A percentile compares a stretch with the other conserved stretches of the same genome.
Conservation (phyloP, 495 filamentous ascomycete species). For the Xylaria longipes region DNA sequence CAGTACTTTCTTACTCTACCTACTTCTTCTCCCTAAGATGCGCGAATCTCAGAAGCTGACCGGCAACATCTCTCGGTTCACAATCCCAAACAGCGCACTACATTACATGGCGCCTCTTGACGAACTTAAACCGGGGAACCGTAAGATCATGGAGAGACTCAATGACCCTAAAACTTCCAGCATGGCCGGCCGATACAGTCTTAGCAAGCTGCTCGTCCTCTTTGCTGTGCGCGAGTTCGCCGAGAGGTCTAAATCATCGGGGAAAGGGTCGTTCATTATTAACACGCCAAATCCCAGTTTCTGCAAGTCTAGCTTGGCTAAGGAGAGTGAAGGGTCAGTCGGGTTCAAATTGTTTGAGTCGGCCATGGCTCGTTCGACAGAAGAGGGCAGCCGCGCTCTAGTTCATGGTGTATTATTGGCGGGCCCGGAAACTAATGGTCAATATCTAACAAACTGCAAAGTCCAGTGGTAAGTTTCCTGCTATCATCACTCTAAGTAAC, state of each 20-base stretch:
- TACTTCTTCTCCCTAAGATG: constrained; percentile 50
- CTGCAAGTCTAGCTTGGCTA: constrained; percentile 27
- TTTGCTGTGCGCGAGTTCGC: constrained; percentile 20
- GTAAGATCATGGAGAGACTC: constrained; percentile 21
- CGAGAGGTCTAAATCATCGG: constrained; percentile 13
- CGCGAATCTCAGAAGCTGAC: constrained; percentile 37
- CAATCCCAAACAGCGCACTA: constrained; percentile 27
- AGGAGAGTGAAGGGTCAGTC: constrained; percentile 10
- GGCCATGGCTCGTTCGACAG: constrained; percentile 45
- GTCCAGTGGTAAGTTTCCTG: constrained; percentile 33
- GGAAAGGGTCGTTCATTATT: constrained; percentile 11
- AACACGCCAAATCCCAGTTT: constrained; percentile 22
- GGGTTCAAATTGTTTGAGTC: constrained; percentile 30
- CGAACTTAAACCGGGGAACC: constrained; percentile 17
- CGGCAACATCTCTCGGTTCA: constrained; percentile 8
- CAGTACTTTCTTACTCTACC: constrained; percentile 48
- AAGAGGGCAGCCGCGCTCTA: constrained; percentile 46
- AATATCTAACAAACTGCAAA: constrained; percentile 45
- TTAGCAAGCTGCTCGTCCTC: constrained; percentile 25
- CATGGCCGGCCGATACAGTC: constrained; percentile 22
- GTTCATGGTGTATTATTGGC: constrained; percentile 41
- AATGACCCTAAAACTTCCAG: constrained; percentile 25
- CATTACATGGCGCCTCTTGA: constrained; percentile 27
- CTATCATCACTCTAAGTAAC: neutral
- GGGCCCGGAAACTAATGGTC: constrained; percentile 42